A percentile compares a stretch with the other conserved stretches of the same genome.
phyloP scores from a whole-genome alignment of 371 early-diverging fungal genomes.

The Apophysomyces ossiformis region DNA sequence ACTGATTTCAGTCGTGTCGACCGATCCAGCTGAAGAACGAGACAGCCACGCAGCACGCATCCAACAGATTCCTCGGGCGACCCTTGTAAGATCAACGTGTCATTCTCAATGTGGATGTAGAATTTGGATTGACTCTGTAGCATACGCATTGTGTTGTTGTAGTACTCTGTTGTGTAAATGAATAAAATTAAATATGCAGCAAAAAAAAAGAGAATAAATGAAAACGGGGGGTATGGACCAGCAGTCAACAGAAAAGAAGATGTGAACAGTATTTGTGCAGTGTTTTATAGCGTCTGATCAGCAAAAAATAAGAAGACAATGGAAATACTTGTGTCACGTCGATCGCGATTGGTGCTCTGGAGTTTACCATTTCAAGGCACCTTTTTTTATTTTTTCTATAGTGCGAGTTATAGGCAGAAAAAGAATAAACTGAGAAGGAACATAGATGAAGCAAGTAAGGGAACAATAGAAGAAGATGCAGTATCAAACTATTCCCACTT shows the following conservation, averaged over 20 bases:
- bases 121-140: conserved; percentile 5
- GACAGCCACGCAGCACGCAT: conserved; percentile 35
- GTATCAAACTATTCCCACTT: neutral
- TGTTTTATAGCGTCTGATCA: neutral
- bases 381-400: conserved; percentile 6
- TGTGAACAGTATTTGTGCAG: neutral
- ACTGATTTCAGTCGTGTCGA: conserved; percentile 29
- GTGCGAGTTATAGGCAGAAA: conserved; percentile 30
- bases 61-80: conserved; percentile 42
- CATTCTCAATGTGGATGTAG: conserved; percentile 15
- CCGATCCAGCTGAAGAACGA: conserved; percentile 29
- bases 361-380: conserved; percentile 7
- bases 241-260: too few relatives aligned
- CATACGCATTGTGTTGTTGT: neutral
- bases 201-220: conserved; percentile 1
- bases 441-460: neutral
- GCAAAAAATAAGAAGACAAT: neutral
- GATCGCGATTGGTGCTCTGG: conserved; percentile 8
- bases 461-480: neutral
- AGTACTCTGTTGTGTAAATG: neutral
- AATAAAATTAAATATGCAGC: neutral
- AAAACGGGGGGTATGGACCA: too few relatives aligned
- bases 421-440: neutral
- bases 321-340: conserved; percentile 2
- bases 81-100: conserved; percentile 31